Conservation (phyloP, 352 stramenopile species). For the Globisporangium barbulae region DNA sequence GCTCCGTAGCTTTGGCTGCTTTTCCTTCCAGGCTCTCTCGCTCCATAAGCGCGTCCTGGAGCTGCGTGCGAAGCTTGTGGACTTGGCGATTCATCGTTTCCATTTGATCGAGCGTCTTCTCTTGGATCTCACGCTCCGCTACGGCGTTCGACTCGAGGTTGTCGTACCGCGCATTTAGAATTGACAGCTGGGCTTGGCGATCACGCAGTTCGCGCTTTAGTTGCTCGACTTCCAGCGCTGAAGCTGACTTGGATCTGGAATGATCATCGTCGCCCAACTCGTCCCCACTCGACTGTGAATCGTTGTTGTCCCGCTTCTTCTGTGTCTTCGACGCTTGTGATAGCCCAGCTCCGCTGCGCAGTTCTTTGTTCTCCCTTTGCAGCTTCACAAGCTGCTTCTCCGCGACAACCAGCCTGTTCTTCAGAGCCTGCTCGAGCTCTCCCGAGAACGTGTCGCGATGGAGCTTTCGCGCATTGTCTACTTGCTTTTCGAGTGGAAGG, state of each 20-base stretch:
- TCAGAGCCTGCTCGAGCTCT: constrained; percentile 69
- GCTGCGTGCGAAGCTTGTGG: constrained; percentile 78
- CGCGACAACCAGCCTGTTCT: constrained; percentile 59
- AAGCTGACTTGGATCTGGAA: constrained; percentile 11
- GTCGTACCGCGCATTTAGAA: constrained; percentile 88
- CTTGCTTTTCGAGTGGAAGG: constrained; percentile 36
- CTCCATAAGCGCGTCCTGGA: constrained; percentile 76
- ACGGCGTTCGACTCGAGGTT: constrained; percentile 81
- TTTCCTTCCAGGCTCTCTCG: constrained; percentile 77
- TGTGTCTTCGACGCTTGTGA: constrained; percentile 8
- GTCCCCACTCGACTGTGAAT: constrained; percentile 18
- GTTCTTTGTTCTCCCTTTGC: constrained; percentile 64
- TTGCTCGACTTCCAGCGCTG: constrained; percentile 41
- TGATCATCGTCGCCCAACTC: constrained; percentile 27
- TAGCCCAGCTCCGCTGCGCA: constrained; percentile 21
- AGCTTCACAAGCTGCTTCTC: constrained; percentile 72
- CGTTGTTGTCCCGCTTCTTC: constrained; percentile 30
- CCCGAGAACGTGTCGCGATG: constrained; percentile 49
- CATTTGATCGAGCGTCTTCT: constrained; percentile 84
- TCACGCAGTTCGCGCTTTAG: constrained; percentile 78
- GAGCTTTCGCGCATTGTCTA: constrained; percentile 39
- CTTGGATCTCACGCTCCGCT: constrained; percentile 87
- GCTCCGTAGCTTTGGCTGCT: constrained; percentile 56
- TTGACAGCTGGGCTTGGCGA: constrained; percentile 73
- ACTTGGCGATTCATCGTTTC: constrained; percentile 92